Conservation (phyloP, 495 filamentous ascomycete species). For the Xanthoparmelia taractica region DNA sequence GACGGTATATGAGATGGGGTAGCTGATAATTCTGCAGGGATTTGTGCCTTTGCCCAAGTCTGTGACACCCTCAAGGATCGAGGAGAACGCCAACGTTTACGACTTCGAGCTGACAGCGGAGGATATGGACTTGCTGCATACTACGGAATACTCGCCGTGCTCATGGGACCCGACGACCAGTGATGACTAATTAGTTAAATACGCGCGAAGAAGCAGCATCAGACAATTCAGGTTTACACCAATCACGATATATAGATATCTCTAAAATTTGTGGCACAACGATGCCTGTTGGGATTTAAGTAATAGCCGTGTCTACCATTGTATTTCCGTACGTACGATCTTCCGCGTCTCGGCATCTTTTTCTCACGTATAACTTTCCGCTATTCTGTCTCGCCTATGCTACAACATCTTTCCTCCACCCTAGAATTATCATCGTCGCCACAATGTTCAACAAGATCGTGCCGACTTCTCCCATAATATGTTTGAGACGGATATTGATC, state of each 20-base stretch:
- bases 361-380: not conserved
- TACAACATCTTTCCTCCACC: not conserved
- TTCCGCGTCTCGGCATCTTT: not conserved
- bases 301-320: not conserved
- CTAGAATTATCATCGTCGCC: too few relatives aligned
- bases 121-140: conserved; percentile 51
- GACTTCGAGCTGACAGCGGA: conserved; percentile 66
- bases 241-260: not conserved
- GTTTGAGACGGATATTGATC: too few relatives aligned
- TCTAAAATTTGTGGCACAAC: not conserved
- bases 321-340: not conserved
- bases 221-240: not conserved
- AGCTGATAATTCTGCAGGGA: conserved; percentile 34
- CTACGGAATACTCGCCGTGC: conserved; percentile 50
- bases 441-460: not conserved
- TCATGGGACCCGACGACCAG: conserved; percentile 57
- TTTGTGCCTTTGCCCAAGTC: conserved; percentile 72
- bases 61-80: conserved; percentile 56
- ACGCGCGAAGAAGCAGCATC: not conserved
- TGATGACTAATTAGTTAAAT: conserved; percentile 28
- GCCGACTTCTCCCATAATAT: too few relatives aligned
- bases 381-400: not conserved
- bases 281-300: not conserved
- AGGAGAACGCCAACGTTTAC: conserved; percentile 70
- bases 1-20: too few relatives aligned